Base-by-base conservation (phyloP, 768 basidiomycete genomes). In the Hygrophorus russula region DNA sequence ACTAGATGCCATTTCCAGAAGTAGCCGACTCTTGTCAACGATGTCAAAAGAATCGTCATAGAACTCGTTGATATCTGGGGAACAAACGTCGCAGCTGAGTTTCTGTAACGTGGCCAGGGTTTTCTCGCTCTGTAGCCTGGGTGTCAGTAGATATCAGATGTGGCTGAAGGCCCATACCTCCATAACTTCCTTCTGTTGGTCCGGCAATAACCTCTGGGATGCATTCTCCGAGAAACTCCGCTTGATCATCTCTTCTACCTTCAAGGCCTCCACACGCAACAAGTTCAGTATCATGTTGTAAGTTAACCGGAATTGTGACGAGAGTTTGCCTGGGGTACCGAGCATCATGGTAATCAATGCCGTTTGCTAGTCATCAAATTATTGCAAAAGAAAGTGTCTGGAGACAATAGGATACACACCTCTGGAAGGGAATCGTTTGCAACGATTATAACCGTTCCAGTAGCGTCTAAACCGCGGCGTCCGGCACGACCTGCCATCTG, bases 211-310 rank as follows among this genome's bases (percentile, higher is more conserved):
- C 31, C 82, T 72, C 56, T 99, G 96, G 0, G 96, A 85, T 1
- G 91, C 82, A 56, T 98, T 98, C 66, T 99, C 96, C 13, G 96
- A 98, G 62, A 99, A 99, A 59, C 89, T 92, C 31, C 96, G 74
- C 61, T 98, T 98, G 58, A 99, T 98, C 96, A 99, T 99, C 62
- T 99, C 96, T 57, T 99, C 96, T 13, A 98, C 94, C 46, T 81
- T 73, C 37, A 99, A 69, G 0, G 96, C 93, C 56, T 99, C 96
- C 8, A 99, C 96, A 14, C 96, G 80, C 8, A 99, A 73, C 31
- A 99, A 66, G 57, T 99, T 99, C 47, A 99, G 64, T 48, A 99
- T 98, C 96, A 99, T 98, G 60, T 97, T 98, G 64, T 98, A 99
- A 1, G 96, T 99, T 49, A 99, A 70, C 43, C 96, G 74, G 69